Evolutionary conservation across 345 rosid genomes (phyloP).

Genomic region (Linum tenue): DNA sequence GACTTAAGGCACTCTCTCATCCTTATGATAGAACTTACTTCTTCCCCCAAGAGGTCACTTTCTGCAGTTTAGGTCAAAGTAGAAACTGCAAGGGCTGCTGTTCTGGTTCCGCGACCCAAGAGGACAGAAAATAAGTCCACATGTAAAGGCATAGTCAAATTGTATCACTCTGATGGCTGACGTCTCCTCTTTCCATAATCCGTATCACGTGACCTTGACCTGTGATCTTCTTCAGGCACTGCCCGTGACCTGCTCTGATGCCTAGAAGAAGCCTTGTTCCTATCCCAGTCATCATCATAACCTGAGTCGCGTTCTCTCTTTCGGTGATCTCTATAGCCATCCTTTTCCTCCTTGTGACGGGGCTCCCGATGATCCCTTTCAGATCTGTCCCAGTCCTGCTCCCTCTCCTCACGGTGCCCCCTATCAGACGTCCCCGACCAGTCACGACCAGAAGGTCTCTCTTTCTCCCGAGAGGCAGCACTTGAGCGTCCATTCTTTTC

Average conservation of each 20-base stretch:
- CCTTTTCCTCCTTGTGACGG: conserved; percentile 52
- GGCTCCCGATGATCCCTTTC: conserved; percentile 52
- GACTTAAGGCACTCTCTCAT: conserved; percentile 23
- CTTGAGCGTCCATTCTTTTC: conserved; percentile 57
- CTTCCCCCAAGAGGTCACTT: conserved; percentile 29
- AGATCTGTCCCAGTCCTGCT: conserved; percentile 43
- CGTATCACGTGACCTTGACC: conserved; percentile 63
- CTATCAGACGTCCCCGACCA: conserved; percentile 59
- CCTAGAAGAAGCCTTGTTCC: conserved; percentile 62
- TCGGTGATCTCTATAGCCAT: conserved; percentile 52
- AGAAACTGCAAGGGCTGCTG: conserved; percentile 8
- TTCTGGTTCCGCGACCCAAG: conserved; percentile 16
- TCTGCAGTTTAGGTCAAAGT: conserved; percentile 17
- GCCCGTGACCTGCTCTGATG: conserved; percentile 62
- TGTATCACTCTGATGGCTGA: conserved; percentile 35
- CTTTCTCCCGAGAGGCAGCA: conserved; percentile 48
- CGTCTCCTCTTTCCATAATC: conserved; percentile 77
- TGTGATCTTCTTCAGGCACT: conserved; percentile 51
- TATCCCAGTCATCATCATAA: conserved; percentile 55
- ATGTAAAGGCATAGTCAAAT: neutral
- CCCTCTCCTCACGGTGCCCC: conserved; percentile 51
- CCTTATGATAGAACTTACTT: conserved; percentile 43
- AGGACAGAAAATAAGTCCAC: neutral
- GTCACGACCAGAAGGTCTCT: conserved; percentile 57
- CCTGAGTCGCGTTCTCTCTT: conserved; percentile 58